A percentile compares a stretch with the other conserved stretches of the same genome.
Conservation (phyloP, 805 yeast species). For the Wickerhamiella dianesei region DNA sequence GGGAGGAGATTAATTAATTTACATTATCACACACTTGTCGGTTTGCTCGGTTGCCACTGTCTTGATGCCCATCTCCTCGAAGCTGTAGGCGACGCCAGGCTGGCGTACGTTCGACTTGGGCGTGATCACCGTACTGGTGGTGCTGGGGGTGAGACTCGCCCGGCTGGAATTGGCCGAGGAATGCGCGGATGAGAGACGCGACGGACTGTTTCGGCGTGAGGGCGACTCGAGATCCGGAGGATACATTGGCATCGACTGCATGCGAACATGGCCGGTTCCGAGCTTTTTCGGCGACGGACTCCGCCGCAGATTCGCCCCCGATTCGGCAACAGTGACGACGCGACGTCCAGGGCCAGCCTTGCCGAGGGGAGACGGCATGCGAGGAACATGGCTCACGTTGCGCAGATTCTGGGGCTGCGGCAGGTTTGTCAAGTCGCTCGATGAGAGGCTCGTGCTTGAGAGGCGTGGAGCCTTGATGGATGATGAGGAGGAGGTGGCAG, state of each 20-base stretch:
- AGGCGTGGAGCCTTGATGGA: background rate
- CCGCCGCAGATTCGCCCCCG: background rate
- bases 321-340: background rate
- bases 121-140: background rate
- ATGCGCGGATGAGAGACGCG: background rate
- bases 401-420: background rate
- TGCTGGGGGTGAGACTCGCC: background rate
- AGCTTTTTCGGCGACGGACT: background rate
- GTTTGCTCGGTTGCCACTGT: slow-evolving; percentile 11
- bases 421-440: background rate
- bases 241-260: background rate
- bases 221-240: background rate
- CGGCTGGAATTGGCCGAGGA: background rate
- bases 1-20: background rate
- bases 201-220: background rate
- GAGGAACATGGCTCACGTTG: background rate
- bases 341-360: background rate
- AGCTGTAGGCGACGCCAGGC: slow-evolving; percentile 20
- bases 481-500: background rate
- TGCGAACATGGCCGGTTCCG: too few species aligned
- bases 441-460: background rate
- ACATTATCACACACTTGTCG: slow-evolving; percentile 15
- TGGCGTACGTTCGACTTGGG: slow-evolving; percentile 3
- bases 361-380: background rate
- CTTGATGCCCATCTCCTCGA: slow-evolving; percentile 21